A percentile compares a stretch with the other conserved stretches of the same genome.
Evolutionary conservation across 192 early-diverging fungal species (phyloP).

Genomic region (Backusella tarrabulga): DNA sequence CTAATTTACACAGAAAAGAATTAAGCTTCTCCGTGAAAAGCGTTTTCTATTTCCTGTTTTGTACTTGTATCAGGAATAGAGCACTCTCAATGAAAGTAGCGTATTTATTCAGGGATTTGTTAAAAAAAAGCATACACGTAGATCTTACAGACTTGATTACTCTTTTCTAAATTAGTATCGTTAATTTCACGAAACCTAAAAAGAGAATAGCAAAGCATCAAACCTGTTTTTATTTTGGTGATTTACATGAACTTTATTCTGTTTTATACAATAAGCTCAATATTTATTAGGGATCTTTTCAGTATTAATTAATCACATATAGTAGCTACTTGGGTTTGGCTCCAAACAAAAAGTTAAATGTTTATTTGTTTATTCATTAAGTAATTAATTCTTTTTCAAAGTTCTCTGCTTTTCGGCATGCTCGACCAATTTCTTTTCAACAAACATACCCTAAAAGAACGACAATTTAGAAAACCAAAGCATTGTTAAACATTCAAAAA

Average conservation of each 20-base stretch:
- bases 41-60: not conserved
- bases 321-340: not conserved
- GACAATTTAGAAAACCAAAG: not conserved
- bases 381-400: conserved; percentile 65
- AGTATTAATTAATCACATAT: not conserved
- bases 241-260: not conserved
- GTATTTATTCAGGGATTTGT: too few species aligned
- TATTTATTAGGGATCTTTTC: not conserved
- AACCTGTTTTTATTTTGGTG: not conserved
- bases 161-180: not conserved
- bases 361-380: not conserved
- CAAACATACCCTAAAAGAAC: conserved; percentile 68
- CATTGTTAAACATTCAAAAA: not conserved
- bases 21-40: not conserved
- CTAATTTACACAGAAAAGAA: not conserved
- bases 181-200: not conserved
- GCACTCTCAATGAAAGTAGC: not conserved
- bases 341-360: not conserved
- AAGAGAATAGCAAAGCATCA: not conserved
- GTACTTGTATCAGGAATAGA: not conserved
- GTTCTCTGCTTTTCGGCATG: conserved; percentile 85
- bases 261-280: not conserved
- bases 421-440: conserved; percentile 90
- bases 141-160: not conserved
- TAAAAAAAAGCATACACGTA: not conserved